Evolutionary conservation across 1,284 basidiomycete genomes (phyloP), one percentile per base, ranked within the genome.

Genomic region (Sanghuangporus sanghuang): DNA sequence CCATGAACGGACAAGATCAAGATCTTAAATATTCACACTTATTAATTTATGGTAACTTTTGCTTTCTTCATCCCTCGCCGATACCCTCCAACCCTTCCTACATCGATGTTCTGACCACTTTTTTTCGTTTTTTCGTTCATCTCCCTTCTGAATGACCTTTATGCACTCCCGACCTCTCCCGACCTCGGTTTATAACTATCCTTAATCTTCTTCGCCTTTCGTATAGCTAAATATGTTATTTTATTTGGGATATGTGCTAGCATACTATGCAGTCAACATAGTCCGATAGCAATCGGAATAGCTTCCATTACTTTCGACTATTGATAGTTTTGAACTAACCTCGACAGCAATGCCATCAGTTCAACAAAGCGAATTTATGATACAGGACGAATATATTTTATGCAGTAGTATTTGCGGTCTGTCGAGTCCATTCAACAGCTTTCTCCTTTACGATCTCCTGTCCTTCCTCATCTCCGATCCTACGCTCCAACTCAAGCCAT

Each of bases 401-500:
- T 32, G 27, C 27, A 32, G 27, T 32, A 32, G 27, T 32, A 32
- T 32, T 68, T 40, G 75, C 74, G 61, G 79, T 79, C 70, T 75
- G 81, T 72, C 85, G 87, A 68, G 89, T 91, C 94, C 94, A 98
- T 74, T 92, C 91, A 63, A 93, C 79, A 6, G 96, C 97, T 73
- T 90, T 91, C 67, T 86, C 80, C 78, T 98, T 95, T 44, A 98
- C 97, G 44, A 75, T 73, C 36, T 85, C 83, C 57, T 88, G 89
- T 27, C 96, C 95, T 55, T 89, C 86, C 64, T 90, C 90, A 70
- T 97, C 93, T 1, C 97, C 97, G 62, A 95, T 78, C 67, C 86
- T 83, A 69, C 86, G 86, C 76, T 99, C 97, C 53, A 98, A 77
- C 64, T 89, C 88, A 46, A 99, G 81, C 94, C 96, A 98, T 98